Conservation (phyloP, 1,284 basidiomycete species). For the Athelia sp. region DNA sequence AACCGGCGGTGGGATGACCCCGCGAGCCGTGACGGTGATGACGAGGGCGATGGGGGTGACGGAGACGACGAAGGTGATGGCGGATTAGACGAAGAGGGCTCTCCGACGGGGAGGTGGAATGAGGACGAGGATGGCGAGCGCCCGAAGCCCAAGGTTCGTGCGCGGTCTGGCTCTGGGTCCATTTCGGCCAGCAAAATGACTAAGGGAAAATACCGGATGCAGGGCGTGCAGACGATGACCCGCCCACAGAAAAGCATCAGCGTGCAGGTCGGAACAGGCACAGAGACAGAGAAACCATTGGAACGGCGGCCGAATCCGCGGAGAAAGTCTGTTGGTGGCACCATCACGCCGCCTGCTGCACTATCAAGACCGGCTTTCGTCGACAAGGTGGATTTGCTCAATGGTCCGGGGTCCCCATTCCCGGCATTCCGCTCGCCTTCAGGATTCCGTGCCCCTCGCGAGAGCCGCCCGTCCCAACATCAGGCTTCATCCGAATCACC, state of each 20-base stretch:
- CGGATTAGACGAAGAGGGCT: too few species aligned
- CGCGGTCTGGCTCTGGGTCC: not conserved
- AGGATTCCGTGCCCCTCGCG: not conserved
- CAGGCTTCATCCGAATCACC: not conserved
- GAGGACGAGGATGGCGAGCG: slow-evolving; percentile 27
- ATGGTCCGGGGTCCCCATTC: not conserved
- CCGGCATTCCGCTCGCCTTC: not conserved
- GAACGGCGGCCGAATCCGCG: too few species aligned
- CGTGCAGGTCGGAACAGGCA: slow-evolving; percentile 41
- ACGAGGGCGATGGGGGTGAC: slow-evolving; percentile 76
- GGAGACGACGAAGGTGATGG: slow-evolving; percentile 35
- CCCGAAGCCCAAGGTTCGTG: slow-evolving; percentile 12
- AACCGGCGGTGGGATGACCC: slow-evolving; percentile 46
- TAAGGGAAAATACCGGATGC: slow-evolving; percentile 49
- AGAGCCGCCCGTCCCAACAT: not conserved
- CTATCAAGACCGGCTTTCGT: too few species aligned
- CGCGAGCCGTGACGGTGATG: slow-evolving; percentile 72
- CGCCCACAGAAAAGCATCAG: slow-evolving; percentile 44
- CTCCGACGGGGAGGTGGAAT: slow-evolving; percentile 21
- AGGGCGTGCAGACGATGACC: slow-evolving; percentile 58
- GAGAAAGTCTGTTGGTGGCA: too few species aligned
- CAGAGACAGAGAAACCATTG: not conserved
- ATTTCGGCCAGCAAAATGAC: slow-evolving; percentile 12
- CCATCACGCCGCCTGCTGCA: too few species aligned
- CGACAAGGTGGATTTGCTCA: too few species aligned